These are phyloP conservation scores for Bretschneidera sinensis DNA, from an alignment of 345 rosid species.

Conservation along the genomic window DNA sequence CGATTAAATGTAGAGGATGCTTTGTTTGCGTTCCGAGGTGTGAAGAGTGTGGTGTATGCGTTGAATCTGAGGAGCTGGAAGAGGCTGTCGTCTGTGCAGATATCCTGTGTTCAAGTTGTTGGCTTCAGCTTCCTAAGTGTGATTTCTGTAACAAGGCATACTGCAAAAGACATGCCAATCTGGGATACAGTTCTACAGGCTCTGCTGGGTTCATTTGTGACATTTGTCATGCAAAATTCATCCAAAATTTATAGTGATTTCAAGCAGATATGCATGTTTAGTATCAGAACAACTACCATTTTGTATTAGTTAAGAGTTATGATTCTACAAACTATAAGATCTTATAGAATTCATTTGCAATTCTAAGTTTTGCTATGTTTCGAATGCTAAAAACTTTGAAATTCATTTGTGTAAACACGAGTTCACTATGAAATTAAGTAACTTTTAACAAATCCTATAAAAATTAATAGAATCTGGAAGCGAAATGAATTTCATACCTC, in stretches of 20 bases:
- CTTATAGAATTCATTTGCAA: too few species aligned
- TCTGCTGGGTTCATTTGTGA: slow-evolving; percentile 49
- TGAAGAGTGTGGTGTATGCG: slow-evolving; percentile 57
- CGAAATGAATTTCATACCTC: too few species aligned
- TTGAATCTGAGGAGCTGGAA: slow-evolving; percentile 36
- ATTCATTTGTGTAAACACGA: too few species aligned
- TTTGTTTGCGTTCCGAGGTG: slow-evolving; percentile 57
- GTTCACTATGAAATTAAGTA: too few species aligned
- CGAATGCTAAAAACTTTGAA: too few species aligned
- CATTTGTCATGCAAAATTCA: slow-evolving; percentile 36
- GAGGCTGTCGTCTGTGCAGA: slow-evolving; percentile 50
- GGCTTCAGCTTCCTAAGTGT: slow-evolving; percentile 76
- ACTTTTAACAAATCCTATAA: too few species aligned
- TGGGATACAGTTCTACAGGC: slow-evolving; percentile 8
- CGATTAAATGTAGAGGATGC: slow-evolving; percentile 52
- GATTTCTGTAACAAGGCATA: slow-evolving; percentile 65
- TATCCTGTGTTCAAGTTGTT: slow-evolving; percentile 52
- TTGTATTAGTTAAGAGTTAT: too few species aligned
- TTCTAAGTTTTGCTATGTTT: too few species aligned
- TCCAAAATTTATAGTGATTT: slow-evolving; percentile 11
- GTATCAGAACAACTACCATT: too few species aligned
- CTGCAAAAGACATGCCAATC: slow-evolving; percentile 38
- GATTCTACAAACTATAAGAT: too few species aligned
- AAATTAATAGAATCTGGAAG: too few species aligned
- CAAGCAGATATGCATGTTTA: too few species aligned